These are phyloP conservation scores for Ogataea pignaliae DNA, from an alignment of 805 yeast species.

Conservation along the genomic window DNA sequence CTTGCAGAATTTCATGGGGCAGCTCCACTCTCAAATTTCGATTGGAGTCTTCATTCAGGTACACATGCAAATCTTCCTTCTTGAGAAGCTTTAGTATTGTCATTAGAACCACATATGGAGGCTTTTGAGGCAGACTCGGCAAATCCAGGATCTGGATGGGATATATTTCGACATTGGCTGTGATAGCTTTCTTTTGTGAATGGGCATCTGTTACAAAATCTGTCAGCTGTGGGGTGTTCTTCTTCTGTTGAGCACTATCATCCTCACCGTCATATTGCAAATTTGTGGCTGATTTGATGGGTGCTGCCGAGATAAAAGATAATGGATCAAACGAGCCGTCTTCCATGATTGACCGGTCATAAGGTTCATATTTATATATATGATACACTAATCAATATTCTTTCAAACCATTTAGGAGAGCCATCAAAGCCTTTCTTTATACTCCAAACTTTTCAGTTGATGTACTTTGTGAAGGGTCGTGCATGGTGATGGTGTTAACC, in stretches of 20 bases:
- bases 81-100: constrained; percentile 44
- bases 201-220: too few species aligned
- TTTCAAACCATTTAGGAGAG: too few species aligned
- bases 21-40: constrained; percentile 9
- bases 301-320: constrained; percentile 14
- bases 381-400: background rate
- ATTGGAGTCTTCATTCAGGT: background rate
- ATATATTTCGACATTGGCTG: constrained; percentile 19
- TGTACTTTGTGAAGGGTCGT: too few species aligned
- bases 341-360: background rate
- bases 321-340: constrained; percentile 19
- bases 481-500: too few species aligned
- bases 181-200: background rate
- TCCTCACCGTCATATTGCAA: too few species aligned
- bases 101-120: constrained; percentile 43
- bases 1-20: constrained; percentile 21
- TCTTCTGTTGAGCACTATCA: constrained; percentile 4
- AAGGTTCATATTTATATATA: background rate
- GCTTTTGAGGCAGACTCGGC: constrained; percentile 43
- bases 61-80: constrained; percentile 43
- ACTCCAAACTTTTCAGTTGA: too few species aligned
- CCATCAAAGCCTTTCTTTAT: too few species aligned
- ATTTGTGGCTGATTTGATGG: background rate
- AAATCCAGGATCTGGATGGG: constrained; percentile 55
- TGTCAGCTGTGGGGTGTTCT: constrained; percentile 4